Base-by-base conservation (phyloP, 2,329 filamentous ascomycete species). In the Magnaporthiopsis poae region DNA sequence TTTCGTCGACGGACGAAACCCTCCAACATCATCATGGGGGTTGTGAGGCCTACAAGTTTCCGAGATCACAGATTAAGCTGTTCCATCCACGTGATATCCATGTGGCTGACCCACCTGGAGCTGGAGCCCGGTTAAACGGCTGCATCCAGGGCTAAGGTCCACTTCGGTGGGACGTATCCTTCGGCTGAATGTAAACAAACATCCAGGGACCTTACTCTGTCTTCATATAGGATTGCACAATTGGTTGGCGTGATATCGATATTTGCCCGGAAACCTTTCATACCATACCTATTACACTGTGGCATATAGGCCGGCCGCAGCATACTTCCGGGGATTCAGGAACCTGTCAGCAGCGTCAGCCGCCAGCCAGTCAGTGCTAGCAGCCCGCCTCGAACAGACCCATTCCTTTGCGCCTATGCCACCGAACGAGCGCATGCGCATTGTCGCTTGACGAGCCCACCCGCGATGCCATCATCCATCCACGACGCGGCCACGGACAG, bases 401-500 rank as follows among this genome's bases (percentile, higher is more conserved):
- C 27, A 60, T 64, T 60, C 29, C n/a, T 64, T 64, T 56, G 63
- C 63, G 59, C 59, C 25, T 29, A 62, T 62, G 33, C 29, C 9
- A n/a, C 12, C 27, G 31, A 2, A 31, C 29, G 29, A 31, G 29
- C 29, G 11, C 60, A 35, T 59, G 52, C 63, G 52, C 33, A 60
- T 59, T 25, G 29, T 60, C 46, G 46, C 46, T 56, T 56, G 21
- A 56, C 46, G 46, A 56, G 46, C 31, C 25, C 60, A 15, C 52
- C 31, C 25, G 63, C 31, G 21, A 46, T 56, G 59, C 29, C 46
- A 31, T n/a, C 46, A 60, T 33, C 46, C 18, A 59, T 60, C 46
- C 25, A 46, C 27, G 52, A 21, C 63, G 46, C 69, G 63, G 77
- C 75, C 71, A 75, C 75, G 69, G 80, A 80, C 72, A 18, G 77